Base-by-base conservation (phyloP, 2,329 filamentous ascomycete genomes). In the Didymella lethalis region DNA sequence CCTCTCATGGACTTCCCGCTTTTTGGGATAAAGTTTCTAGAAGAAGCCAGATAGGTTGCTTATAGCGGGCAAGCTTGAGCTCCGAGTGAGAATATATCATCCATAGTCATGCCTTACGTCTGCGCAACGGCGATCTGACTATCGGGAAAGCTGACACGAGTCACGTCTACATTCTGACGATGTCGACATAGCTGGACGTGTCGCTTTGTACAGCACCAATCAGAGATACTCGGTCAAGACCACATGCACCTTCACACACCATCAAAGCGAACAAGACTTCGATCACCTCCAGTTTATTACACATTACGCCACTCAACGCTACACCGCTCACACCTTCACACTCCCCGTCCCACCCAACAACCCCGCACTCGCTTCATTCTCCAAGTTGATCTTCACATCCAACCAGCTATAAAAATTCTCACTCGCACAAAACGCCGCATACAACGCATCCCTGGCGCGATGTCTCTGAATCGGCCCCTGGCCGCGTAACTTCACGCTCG, bases 401-500 rank as follows among this genome's bases (percentile, higher is more conserved):
- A 80, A 59, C 75, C 77, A 79, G 14, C 72, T 75, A 53, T 78
- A 78, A 50, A 79, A 80, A 43, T 78, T 79, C 7, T 75, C 67
- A 5, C 71, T 75, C 26, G 64, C 65, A 50, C 77, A 79, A 59
- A 79, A 80, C 7, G 54, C 64, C 51, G 69, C 72, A 54, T 80
- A 80, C 28, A 80, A 46, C 0, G 63, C 69, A 51, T 79, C 76
- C 25, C 76, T 64, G 3, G 69, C 68, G 26, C 68, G 64, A 57
- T 79, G 77, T 48, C 74, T 62, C 63, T 78, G 76, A 6, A 79
- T 67, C 1, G 76, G 75, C 1, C 69, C 69, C 29, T 77, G 73
- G 4, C 77, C 78, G 28, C 77, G 67, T 38, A 77, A 67, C 57
- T 77, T 78, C 23, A 79, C 72, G 14, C 73, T 74, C 4, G 74